Evolutionary conservation across 2,329 filamentous ascomycete genomes (phyloP).

Genomic region (Cryoendolithus antarcticus): DNA sequence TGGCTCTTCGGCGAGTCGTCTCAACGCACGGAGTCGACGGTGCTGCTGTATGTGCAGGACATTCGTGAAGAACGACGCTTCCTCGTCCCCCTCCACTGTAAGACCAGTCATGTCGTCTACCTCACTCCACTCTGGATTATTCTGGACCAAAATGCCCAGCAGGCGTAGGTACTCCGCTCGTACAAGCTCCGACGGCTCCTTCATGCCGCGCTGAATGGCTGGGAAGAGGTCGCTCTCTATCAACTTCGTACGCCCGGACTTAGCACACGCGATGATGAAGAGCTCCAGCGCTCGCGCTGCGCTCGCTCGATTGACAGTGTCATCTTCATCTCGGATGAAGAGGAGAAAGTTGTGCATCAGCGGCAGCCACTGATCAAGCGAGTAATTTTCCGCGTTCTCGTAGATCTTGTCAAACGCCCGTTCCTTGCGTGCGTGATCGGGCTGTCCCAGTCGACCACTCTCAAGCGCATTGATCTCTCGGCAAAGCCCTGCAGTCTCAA

Average conservation of each 20-base stretch:
- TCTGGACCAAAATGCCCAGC: conserved; percentile 65
- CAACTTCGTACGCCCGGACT: conserved; percentile 41
- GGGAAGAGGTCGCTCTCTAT: conserved; percentile 31
- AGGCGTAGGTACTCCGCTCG: conserved; percentile 70
- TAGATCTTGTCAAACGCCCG: conserved; percentile 64
- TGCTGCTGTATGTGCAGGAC: conserved; percentile 82
- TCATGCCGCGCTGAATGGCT: conserved; percentile 34
- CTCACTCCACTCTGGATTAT: conserved; percentile 55
- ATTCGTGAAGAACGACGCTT: conserved; percentile 83
- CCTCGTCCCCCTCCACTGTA: conserved; percentile 59
- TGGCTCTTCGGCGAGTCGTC: conserved; percentile 60
- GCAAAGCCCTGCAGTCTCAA: conserved; percentile 57
- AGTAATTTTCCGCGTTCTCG: conserved; percentile 48
- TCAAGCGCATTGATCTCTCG: conserved; percentile 70
- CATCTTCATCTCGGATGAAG: conserved; percentile 74
- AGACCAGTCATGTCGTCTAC: conserved; percentile 64
- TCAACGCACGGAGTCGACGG: conserved; percentile 70
- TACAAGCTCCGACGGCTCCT: conserved; percentile 68
- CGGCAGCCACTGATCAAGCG: conserved; percentile 69
- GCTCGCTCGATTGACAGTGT: conserved; percentile 74
- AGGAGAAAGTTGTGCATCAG: conserved; percentile 82
- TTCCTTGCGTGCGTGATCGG: conserved; percentile 75
- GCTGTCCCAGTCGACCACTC: conserved; percentile 61
- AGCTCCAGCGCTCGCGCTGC: conserved; percentile 68
- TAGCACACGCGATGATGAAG: conserved; percentile 43